Evolutionary conservation across 441 rosid genomes (phyloP), one percentile per base, ranked within the genome.

Genomic region (Arabidopsis hybrid): DNA sequence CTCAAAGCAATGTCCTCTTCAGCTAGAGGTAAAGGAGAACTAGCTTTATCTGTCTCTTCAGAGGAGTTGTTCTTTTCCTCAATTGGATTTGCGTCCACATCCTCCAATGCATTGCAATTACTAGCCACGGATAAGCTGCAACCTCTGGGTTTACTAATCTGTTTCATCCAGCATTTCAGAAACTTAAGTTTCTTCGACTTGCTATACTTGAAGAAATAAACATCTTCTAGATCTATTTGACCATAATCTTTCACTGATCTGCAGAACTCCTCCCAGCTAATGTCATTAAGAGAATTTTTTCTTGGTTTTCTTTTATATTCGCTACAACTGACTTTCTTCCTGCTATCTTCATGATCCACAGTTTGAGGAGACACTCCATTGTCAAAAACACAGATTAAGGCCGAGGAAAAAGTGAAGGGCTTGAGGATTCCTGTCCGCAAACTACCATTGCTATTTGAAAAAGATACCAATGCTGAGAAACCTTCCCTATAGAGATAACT

Each of bases 151-250:
- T 85, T 87, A 73, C 77, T 81, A 36, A 83, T 78, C 88, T 92
- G 97, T 73, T 88, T 91, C 85, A 88, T 84, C 98, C 98, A 95
- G 80, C 97, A 95, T 86, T 87, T 95, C 52, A 95, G 74, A 85
- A 95, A 95, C 76, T 85, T 89, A 72, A 80, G 75, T 67, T 87
- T 91, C 89, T 92, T 95, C 0, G 88, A 92, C 59, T 78, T 82
- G 65, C 70, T 77, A 68, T 67, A 83, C 79, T 84, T 85, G 13
- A 85, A 73, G 75, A 86, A 85, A 76, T 78, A 95, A 57, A 80
- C 71, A 65, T 84, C 87, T 81, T 87, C 97, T 45, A 95, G 58
- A 70, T 86, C 84, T 46, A 91, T 63, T 57, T 80, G 82, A 12
- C 74, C 78, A 69, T 78, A 82, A 42, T 83, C 86, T 35, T 71